Evolutionary conservation across 345 rosid genomes (phyloP).

Genomic region (Pistacia atlantica): DNA sequence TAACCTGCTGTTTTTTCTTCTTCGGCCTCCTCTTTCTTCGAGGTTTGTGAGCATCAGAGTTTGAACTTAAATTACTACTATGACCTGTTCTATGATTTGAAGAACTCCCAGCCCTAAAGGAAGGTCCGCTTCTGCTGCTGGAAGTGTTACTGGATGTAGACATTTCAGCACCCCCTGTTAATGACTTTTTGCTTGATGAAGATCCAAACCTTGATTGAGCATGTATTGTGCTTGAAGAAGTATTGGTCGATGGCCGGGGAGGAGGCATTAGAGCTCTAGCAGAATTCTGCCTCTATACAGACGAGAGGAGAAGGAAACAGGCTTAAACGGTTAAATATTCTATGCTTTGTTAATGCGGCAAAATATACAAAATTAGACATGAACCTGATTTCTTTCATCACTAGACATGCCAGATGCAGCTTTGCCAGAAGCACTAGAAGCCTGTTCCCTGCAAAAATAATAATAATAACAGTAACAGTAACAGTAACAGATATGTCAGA

Average conservation of each 20-base stretch:
- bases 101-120: conserved; percentile 44
- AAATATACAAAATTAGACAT: conserved; percentile 8
- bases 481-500: not conserved
- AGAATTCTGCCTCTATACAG: conserved; percentile 61
- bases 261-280: conserved; percentile 96
- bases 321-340: not conserved
- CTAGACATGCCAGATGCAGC: conserved; percentile 97
- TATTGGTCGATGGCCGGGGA: conserved; percentile 68
- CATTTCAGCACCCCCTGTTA: conserved; percentile 49
- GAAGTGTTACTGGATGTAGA: conserved; percentile 62
- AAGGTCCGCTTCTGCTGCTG: conserved; percentile 60
- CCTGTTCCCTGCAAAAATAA: conserved; percentile 72
- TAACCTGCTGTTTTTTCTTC: conserved; percentile 74
- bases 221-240: conserved; percentile 30
- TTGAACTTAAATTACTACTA: conserved; percentile 88
- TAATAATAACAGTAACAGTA: too few species aligned
- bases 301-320: conserved; percentile 13
- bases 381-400: conserved; percentile 95
- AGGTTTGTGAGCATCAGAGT: conserved; percentile 92
- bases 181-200: conserved; percentile 57
- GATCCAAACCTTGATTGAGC: conserved; percentile 66
- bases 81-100: conserved; percentile 69
- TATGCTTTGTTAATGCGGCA: not conserved
- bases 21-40: conserved; percentile 93
- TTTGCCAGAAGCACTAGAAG: conserved; percentile 90